Conservation (phyloP, 2,329 filamentous ascomycete genomes). For the Colletotrichum brevisporum region DNA sequence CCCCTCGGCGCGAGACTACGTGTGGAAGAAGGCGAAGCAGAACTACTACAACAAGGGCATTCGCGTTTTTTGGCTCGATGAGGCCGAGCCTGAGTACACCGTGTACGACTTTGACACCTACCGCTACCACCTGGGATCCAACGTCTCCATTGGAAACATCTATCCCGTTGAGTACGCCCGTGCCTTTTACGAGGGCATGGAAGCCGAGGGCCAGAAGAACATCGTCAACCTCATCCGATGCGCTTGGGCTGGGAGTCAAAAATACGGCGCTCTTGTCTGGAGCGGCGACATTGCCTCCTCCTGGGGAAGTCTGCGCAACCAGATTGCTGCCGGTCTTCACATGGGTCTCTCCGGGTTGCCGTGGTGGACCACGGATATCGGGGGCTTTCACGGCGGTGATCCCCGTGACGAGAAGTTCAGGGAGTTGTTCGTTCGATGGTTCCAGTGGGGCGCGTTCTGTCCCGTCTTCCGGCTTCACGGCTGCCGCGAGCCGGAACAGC, state of each 20-base stretch:
- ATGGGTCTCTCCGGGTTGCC: slow-evolving; percentile 75
- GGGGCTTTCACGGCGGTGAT: slow-evolving; percentile 77
- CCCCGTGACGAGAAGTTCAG: slow-evolving; percentile 68
- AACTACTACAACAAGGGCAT: slow-evolving; percentile 76
- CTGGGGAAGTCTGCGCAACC: slow-evolving; percentile 71
- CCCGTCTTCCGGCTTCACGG: slow-evolving; percentile 79
- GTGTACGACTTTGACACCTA: slow-evolving; percentile 78
- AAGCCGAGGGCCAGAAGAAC: slow-evolving; percentile 64
- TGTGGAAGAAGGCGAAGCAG: slow-evolving; percentile 71
- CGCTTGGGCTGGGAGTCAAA: slow-evolving; percentile 70
- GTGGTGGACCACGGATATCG: slow-evolving; percentile 81
- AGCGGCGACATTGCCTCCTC: slow-evolving; percentile 76
- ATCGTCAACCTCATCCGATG: slow-evolving; percentile 69
- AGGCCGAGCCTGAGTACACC: slow-evolving; percentile 77
- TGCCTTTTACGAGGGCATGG: slow-evolving; percentile 72
- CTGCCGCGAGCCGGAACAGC: slow-evolving; percentile 70
- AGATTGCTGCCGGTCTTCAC: slow-evolving; percentile 74
- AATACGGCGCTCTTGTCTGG: slow-evolving; percentile 77
- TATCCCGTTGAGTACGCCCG: slow-evolving; percentile 71
- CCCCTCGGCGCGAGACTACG: slow-evolving; percentile 68
- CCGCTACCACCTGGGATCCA: slow-evolving; percentile 65
- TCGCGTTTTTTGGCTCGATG: slow-evolving; percentile 77
- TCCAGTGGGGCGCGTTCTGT: slow-evolving; percentile 78
- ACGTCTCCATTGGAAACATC: slow-evolving; percentile 67
- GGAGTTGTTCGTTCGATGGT: slow-evolving; percentile 77